These are phyloP conservation scores for Stylonectria norvegica DNA, from an alignment of 2,329 filamentous ascomycete genomes.

Conservation along the genomic window DNA sequence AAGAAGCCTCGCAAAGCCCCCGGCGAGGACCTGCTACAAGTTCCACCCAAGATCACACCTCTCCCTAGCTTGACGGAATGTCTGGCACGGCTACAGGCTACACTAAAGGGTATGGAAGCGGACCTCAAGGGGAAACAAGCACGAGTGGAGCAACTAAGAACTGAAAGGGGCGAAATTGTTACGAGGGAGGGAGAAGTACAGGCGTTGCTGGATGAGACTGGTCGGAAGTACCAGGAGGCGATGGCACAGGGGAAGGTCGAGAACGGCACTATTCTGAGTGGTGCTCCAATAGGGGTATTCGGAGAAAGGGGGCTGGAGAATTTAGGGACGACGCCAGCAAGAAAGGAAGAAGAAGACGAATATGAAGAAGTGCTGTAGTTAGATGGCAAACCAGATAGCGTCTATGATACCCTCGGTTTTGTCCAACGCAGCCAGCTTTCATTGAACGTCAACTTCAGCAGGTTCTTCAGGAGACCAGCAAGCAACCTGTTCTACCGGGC, in stretches of 20 bases:
- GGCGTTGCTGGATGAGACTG: constrained; percentile 73
- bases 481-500: too few relatives aligned
- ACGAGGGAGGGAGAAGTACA: constrained; percentile 77
- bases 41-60: constrained; percentile 71
- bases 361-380: constrained; percentile 11
- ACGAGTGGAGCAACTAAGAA: constrained; percentile 62
- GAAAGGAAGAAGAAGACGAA: constrained; percentile 22
- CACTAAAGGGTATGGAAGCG: constrained; percentile 60
- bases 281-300: constrained; percentile 19
- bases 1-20: constrained; percentile 36
- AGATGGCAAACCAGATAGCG: too few relatives aligned
- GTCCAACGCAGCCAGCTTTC: too few relatives aligned
- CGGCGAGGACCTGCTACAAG: constrained; percentile 45
- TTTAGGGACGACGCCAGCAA: constrained; percentile 30
- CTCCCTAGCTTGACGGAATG: constrained; percentile 70
- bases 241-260: constrained; percentile 33
- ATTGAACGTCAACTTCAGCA: too few relatives aligned
- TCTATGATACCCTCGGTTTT: too few relatives aligned
- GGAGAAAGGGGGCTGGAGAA: constrained; percentile 37
- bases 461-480: too few relatives aligned
- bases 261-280: constrained; percentile 12
- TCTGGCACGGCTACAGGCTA: constrained; percentile 59
- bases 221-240: constrained; percentile 55
- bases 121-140: constrained; percentile 58
- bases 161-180: constrained; percentile 65